Evolutionary conservation across 306 rosid species (phyloP).

Genomic region (Gleditsia sinensis): DNA sequence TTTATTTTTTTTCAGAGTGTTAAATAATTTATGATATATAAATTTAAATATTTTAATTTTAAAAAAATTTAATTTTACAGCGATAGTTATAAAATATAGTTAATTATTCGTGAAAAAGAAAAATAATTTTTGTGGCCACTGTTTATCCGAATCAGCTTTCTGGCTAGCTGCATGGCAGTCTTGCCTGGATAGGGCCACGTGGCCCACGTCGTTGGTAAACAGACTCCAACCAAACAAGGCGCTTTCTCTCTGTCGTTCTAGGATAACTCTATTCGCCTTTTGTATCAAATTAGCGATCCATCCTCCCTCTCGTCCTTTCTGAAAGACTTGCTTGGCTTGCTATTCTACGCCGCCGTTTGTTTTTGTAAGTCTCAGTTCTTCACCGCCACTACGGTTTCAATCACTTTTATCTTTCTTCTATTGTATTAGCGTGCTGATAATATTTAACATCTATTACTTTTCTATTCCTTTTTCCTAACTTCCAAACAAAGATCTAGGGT

Average conservation of each 20-base stretch:
- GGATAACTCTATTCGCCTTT: slow-evolving; percentile 30
- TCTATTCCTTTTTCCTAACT: not conserved
- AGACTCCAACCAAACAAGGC: slow-evolving; percentile 30
- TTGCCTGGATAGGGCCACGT: not conserved
- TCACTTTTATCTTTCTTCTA: not conserved
- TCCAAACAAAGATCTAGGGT: slow-evolving; percentile 43
- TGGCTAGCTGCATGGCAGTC: not conserved
- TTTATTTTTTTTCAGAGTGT: too few relatives aligned
- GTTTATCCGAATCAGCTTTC: not conserved
- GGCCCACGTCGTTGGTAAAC: not conserved
- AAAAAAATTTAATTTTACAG: too few relatives aligned
- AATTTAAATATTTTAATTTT: too few relatives aligned
- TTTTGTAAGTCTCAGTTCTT: slow-evolving; percentile 26
- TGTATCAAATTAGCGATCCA: not conserved
- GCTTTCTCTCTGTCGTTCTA: not conserved
- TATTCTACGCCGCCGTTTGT: slow-evolving; percentile 39
- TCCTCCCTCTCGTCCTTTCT: not conserved
- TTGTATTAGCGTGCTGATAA: not conserved
- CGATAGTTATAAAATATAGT: too few relatives aligned
- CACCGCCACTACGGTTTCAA: slow-evolving; percentile 13
- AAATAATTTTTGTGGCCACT: too few relatives aligned
- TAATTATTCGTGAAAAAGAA: too few relatives aligned
- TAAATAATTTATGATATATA: too few relatives aligned
- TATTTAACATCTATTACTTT: not conserved
- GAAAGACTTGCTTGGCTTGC: not conserved